A percentile compares a stretch with the other conserved stretches of the same genome.
Conservation (phyloP, 2,329 filamentous ascomycete genomes). For the Aurifilum marmelostoma region DNA sequence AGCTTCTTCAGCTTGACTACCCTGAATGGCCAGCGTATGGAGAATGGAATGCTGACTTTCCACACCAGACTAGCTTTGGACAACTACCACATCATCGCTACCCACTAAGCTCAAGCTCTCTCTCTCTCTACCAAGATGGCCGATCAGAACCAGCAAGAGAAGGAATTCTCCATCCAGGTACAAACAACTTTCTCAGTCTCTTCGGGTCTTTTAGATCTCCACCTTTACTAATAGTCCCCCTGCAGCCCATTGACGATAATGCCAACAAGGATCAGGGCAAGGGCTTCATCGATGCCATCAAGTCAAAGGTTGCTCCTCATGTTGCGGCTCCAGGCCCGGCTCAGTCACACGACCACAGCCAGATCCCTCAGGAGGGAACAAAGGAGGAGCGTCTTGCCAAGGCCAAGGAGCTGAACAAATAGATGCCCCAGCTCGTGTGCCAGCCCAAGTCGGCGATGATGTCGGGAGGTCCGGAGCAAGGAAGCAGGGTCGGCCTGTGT, state of each 20-base stretch:
- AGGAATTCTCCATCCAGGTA: conserved; percentile 50
- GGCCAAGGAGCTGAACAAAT: conserved; percentile 66
- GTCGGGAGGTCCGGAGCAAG: background rate
- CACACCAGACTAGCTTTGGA: background rate
- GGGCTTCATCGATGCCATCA: conserved; percentile 41
- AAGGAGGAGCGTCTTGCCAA: conserved; percentile 71
- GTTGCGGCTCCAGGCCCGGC: conserved; percentile 62
- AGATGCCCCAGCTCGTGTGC: conserved; percentile 11
- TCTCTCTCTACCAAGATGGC: conserved; percentile 28
- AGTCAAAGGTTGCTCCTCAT: conserved; percentile 55
- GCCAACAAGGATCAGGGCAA: conserved; percentile 45
- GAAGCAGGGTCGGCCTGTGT: background rate
- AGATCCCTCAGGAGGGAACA: conserved; percentile 58
- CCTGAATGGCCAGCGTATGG: background rate
- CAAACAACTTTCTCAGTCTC: background rate
- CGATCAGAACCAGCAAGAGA: conserved; percentile 38
- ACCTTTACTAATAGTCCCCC: conserved; percentile 5
- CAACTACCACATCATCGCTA: background rate
- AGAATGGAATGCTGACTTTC: background rate
- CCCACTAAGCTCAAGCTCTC: background rate
- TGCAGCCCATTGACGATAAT: conserved; percentile 37
- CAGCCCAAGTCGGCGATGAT: too few species aligned
- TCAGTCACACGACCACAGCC: conserved; percentile 55
- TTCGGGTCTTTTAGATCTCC: background rate
- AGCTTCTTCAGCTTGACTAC: too few species aligned